Base-by-base conservation (phyloP, 805 yeast genomes). In the Suhomyces faveliae region DNA sequence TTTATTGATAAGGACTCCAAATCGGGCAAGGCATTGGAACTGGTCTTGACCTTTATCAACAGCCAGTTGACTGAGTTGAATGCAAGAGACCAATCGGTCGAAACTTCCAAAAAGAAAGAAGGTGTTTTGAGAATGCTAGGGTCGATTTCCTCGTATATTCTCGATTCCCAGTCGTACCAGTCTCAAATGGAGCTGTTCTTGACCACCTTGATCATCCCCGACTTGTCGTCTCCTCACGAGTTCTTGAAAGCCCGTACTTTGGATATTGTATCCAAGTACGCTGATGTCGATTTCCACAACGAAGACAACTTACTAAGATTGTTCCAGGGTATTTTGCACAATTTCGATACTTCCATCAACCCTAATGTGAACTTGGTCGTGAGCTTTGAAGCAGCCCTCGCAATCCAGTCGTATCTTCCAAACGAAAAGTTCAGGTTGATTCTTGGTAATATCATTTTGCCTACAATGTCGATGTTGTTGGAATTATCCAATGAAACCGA, bases 71-170 rank as follows among this genome's bases (percentile, higher is more conserved):
- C 55, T 3, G 52, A 52, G 38, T 63, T 73, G 48, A 30, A 30
- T 30, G 58, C n/a, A n/a, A n/a, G 54, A 23, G 57, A 56, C 10
- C 80, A 77, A 51, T 62, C 73, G 9, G 50, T 81, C 33, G 81
- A 78, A 22, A 68, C 74, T 37, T 76, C 77, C 9, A 79, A 84
- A 53, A 78, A 84, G 59, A 82, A 81, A 48, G 97, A 90, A 63
- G 90, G 96, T 44, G 80, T 86, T 2, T 70, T 91, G 56, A 79
- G 96, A 57, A 79, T 92, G 57, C 71, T 94, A 42, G 94, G 96
- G 4, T 74, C 87, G 11, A 74, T 92, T 27, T 72, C 89, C 1
- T 81, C 79, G 48, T 76, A 84, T 51, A 71, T 87, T 42, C 68
- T 80, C 3, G 62, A 68, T 13, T 75, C 78, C 41, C 73, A 76